phyloP scores from a whole-genome alignment of 2,329 filamentous ascomycete genomes.

The Pseudogymnoascus sp. region DNA sequence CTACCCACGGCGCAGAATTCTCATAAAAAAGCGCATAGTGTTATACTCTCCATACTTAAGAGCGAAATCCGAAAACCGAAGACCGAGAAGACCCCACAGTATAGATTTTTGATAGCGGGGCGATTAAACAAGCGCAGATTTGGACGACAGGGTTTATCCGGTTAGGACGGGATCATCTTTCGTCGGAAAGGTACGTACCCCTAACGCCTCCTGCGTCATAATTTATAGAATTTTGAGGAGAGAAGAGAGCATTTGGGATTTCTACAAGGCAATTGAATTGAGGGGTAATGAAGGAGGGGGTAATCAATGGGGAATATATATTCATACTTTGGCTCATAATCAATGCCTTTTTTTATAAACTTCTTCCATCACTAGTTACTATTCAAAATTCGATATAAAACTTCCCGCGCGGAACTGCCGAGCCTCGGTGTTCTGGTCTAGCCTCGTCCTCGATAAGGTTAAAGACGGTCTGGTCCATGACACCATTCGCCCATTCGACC shows the following conservation, averaged over 20 bases:
- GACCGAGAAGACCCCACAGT: not conserved
- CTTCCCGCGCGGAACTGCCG: not conserved
- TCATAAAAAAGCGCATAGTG: not conserved
- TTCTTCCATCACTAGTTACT: too few species aligned
- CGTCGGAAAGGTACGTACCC: not conserved
- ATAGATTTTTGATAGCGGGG: conserved; percentile 5
- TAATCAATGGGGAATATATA: not conserved
- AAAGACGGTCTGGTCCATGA: not conserved
- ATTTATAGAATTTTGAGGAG: not conserved
- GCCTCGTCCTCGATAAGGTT: not conserved
- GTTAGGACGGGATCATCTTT: not conserved
- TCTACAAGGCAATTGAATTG: not conserved
- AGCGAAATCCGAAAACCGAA: not conserved
- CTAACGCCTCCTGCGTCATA: not conserved
- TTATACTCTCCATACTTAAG: not conserved
- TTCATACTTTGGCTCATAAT: not conserved
- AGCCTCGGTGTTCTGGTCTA: not conserved
- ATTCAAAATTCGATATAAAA: not conserved
- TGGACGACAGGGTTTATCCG: not conserved
- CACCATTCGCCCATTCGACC: not conserved
- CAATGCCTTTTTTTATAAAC: not conserved
- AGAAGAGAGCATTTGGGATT: not conserved
- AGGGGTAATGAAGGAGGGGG: not conserved
- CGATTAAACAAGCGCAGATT: not conserved
- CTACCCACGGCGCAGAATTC: not conserved